A percentile compares a stretch with the other conserved stretches of the same genome.
These are phyloP conservation scores for Lentinula detonsa DNA, from an alignment of 768 basidiomycete species.

Conservation along the genomic window DNA sequence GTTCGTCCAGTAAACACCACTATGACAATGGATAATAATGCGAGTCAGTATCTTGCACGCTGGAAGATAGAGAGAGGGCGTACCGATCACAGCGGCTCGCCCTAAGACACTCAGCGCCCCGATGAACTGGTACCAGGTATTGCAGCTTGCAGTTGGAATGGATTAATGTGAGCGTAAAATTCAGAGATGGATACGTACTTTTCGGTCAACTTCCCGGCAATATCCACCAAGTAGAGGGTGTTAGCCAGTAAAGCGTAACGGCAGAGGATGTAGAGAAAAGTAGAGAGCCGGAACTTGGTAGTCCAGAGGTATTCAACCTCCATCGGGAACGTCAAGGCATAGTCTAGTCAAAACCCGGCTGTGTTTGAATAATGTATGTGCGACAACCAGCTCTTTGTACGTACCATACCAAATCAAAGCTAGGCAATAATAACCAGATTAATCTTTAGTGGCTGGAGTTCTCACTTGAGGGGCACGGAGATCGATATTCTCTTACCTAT, in stretches of 20 bases:
- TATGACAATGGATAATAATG: neutral
- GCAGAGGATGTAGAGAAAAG: slow-evolving; percentile 26
- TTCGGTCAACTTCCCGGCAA: slow-evolving; percentile 13
- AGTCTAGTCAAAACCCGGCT: slow-evolving; percentile 9
- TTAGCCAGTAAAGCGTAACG: slow-evolving; percentile 29
- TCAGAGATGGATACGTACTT: neutral
- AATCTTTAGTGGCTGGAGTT: neutral
- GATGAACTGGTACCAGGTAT: slow-evolving; percentile 20
- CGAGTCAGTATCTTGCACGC: neutral
- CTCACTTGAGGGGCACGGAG: neutral
- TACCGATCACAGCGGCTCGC: slow-evolving; percentile 21
- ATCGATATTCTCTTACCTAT: neutral
- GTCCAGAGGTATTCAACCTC: slow-evolving; percentile 28
- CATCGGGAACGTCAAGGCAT: slow-evolving; percentile 21
- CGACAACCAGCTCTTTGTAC: neutral
- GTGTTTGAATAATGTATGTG: neutral
- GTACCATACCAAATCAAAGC: slow-evolving; percentile 23
- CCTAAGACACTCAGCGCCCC: slow-evolving; percentile 23
- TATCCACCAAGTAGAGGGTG: slow-evolving; percentile 24
- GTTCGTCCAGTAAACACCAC: slow-evolving; percentile 12
- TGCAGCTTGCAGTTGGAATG: slow-evolving; percentile 14
- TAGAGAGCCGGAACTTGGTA: slow-evolving; percentile 19
- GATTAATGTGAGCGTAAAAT: neutral
- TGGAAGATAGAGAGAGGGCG: neutral
- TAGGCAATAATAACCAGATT: neutral